A percentile compares a stretch with the other conserved stretches of the same genome.
Conservation (phyloP, 2,329 filamentous ascomycete species). For the Gaeumannomyces sp. region DNA sequence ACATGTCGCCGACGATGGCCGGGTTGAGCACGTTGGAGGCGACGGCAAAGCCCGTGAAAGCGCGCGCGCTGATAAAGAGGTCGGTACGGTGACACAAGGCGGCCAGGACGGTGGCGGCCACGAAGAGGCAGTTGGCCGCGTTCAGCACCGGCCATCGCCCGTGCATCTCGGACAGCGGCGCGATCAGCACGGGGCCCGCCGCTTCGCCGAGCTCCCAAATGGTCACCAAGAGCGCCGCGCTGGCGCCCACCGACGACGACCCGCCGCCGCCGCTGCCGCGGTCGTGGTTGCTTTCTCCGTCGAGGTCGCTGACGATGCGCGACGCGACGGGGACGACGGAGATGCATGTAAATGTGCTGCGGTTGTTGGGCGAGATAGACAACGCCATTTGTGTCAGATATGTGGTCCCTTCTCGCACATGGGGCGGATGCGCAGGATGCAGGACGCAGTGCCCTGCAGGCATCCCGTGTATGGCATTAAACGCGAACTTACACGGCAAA, state of each 20-base stretch:
- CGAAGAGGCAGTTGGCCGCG: constrained; percentile 44
- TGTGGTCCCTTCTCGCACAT: constrained; percentile 1
- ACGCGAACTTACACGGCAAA: constrained; percentile 44
- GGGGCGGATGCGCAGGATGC: neutral
- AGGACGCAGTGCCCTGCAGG: neutral
- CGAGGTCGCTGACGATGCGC: constrained; percentile 43
- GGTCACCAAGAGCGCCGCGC: constrained; percentile 57
- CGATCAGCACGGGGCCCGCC: constrained; percentile 54
- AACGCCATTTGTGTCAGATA: neutral
- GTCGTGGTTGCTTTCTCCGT: constrained; percentile 19
- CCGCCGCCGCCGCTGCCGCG: constrained; percentile 19
- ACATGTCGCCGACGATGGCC: constrained; percentile 60
- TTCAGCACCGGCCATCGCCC: constrained; percentile 52
- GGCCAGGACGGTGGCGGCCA: constrained; percentile 36
- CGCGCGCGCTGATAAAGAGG: constrained; percentile 58
- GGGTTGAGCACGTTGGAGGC: constrained; percentile 58
- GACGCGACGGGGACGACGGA: constrained; percentile 47
- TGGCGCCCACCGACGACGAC: constrained; percentile 34
- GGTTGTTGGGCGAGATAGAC: neutral
- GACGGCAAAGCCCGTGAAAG: constrained; percentile 59
- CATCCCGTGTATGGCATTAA: no score
- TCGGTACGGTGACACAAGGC: constrained; percentile 36
- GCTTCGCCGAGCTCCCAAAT: constrained; percentile 65
- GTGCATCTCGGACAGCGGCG: constrained; percentile 55
- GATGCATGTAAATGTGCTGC: constrained; percentile 52